Conservation (phyloP, 1,139 yeast species). For the Yamadazyma oceani region DNA sequence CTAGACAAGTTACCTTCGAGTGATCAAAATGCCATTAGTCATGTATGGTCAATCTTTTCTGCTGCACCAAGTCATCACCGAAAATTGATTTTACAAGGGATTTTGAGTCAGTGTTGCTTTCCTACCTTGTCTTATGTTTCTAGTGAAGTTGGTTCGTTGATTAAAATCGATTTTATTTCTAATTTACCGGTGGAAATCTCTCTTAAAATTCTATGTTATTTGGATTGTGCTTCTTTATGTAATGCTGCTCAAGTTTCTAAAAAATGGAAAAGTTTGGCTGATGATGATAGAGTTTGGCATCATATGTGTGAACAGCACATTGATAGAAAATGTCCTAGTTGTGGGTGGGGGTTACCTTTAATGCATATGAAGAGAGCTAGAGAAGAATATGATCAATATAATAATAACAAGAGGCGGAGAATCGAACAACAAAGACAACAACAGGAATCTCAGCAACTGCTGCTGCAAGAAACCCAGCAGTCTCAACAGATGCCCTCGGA, state of each 20-base stretch:
- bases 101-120: constrained; percentile 87
- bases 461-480: neutral
- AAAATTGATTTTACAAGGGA: constrained; percentile 75
- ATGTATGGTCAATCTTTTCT: constrained; percentile 77
- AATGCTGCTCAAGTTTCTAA: constrained; percentile 90
- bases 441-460: neutral
- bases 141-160: constrained; percentile 72
- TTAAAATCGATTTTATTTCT: constrained; percentile 84
- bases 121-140: constrained; percentile 87
- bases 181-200: constrained; percentile 85
- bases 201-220: constrained; percentile 77
- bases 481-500: constrained; percentile 7
- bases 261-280: constrained; percentile 85
- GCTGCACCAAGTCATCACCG: constrained; percentile 72
- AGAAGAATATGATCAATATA: constrained; percentile 37
- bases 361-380: constrained; percentile 79
- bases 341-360: constrained; percentile 98
- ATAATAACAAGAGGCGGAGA: constrained; percentile 29
- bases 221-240: constrained; percentile 90
- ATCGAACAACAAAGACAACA: constrained; percentile 20
- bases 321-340: constrained; percentile 93
- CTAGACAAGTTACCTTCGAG: constrained; percentile 58
- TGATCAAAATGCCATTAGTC: constrained; percentile 70
- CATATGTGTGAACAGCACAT: constrained; percentile 98
- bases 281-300: constrained; percentile 97